phyloP scores from a whole-genome alignment of 1,284 basidiomycete species.

The Tetrapyrgos nigripes region DNA sequence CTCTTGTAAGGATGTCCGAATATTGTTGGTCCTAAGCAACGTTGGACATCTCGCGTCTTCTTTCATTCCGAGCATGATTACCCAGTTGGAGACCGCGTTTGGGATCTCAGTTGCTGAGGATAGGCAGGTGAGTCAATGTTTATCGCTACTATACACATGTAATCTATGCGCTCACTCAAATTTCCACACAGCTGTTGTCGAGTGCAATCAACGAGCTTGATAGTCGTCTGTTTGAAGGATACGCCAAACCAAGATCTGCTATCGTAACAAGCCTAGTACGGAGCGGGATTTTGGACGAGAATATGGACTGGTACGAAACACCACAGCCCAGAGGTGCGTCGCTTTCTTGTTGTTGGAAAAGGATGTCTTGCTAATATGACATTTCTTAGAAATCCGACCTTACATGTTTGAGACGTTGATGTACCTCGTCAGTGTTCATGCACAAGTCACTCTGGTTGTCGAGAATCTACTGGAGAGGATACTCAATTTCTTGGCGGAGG shows the following conservation, averaged over 20 bases:
- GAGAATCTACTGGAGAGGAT: constrained; percentile 83
- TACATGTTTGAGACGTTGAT: constrained; percentile 94
- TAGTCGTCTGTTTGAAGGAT: constrained; percentile 87
- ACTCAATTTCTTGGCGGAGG: constrained; percentile 84
- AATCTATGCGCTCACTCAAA: neutral
- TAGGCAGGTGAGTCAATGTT: constrained; percentile 51
- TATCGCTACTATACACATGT: neutral
- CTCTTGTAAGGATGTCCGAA: constrained; percentile 75
- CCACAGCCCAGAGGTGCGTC: constrained; percentile 84
- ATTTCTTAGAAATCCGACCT: constrained; percentile 81
- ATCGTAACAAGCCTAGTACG: constrained; percentile 75
- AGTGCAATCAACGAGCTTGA: constrained; percentile 87
- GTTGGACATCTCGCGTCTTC: constrained; percentile 77
- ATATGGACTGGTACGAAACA: constrained; percentile 93
- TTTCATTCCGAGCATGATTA: constrained; percentile 82
- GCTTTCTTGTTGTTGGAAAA: neutral
- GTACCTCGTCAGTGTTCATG: constrained; percentile 90
- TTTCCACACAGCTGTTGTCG: constrained; percentile 63
- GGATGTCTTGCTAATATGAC: neutral
- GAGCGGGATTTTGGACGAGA: constrained; percentile 78
- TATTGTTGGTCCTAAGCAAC: constrained; percentile 92
- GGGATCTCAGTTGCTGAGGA: constrained; percentile 81
- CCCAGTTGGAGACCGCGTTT: constrained; percentile 82
- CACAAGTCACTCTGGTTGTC: constrained; percentile 85
- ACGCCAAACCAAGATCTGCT: constrained; percentile 79